Percentiles rank a stretch among this genome's conserved stretches.
These are phyloP conservation scores for Delonix regia DNA, from an alignment of 306 rosid genomes.

Conservation along the genomic window DNA sequence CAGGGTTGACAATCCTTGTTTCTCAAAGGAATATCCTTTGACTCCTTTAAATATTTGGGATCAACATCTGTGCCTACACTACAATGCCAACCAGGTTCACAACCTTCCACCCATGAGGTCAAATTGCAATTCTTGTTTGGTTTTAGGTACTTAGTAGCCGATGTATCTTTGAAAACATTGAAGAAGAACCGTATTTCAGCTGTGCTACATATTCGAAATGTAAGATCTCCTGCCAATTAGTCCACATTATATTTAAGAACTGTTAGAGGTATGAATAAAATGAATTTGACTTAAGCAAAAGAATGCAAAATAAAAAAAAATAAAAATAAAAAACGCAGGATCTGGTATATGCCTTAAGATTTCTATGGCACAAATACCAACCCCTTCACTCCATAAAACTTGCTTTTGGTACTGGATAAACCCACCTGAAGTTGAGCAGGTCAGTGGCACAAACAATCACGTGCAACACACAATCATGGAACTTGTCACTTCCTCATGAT, in stretches of 20 bases:
- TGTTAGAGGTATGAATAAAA: neutral
- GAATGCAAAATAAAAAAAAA: constrained; percentile 11
- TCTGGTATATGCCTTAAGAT: neutral
- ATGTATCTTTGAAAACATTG: constrained; percentile 28
- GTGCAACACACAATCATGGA: constrained; percentile 20
- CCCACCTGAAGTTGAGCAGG: neutral
- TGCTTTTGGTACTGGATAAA: neutral
- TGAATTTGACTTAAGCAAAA: neutral
- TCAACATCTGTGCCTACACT: constrained; percentile 41
- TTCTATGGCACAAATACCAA: neutral
- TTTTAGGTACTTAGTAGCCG: constrained; percentile 35
- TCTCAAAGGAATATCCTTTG: constrained; percentile 41
- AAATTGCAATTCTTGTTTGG: constrained; percentile 64
- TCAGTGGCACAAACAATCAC: constrained; percentile 7
- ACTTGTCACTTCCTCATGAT: neutral
- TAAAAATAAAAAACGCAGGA: neutral
- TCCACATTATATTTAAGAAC: constrained; percentile 19
- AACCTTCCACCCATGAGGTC: constrained; percentile 55
- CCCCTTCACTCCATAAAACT: neutral
- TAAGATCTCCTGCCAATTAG: constrained; percentile 51
- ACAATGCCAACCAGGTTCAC: constrained; percentile 74
- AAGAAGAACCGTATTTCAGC: constrained; percentile 55
- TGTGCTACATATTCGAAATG: constrained; percentile 49
- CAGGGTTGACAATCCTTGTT: constrained; percentile 53
- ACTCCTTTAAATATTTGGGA: constrained; percentile 35